A percentile compares a stretch with the other conserved stretches of the same genome.
Conservation (phyloP, 164 flowering plant genomes). For the Nelumbo lutea region DNA sequence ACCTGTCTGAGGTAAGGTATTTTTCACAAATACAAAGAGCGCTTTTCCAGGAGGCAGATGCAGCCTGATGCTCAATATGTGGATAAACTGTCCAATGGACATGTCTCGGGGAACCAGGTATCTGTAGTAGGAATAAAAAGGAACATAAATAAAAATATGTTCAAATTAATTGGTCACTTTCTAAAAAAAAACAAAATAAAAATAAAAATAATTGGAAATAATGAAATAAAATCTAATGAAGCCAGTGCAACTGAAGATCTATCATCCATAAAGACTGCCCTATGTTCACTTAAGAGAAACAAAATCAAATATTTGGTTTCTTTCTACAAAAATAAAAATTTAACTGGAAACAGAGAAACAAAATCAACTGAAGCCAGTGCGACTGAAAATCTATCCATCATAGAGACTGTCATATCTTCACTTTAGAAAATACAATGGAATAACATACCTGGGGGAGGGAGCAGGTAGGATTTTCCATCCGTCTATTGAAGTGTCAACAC, state of each 20-base stretch:
- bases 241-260: not conserved
- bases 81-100: conserved; percentile 91
- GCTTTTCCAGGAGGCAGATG: conserved; percentile 84
- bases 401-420: no score
- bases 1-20: conserved; percentile 95
- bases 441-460: no score
- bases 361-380: no score
- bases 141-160: not conserved
- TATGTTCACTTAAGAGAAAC: not conserved
- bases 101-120: conserved; percentile 94
- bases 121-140: conserved; percentile 25
- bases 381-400: no score
- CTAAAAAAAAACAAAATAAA: not conserved
- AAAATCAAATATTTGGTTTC: no score
- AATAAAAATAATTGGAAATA: no score
- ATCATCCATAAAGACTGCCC: not conserved
- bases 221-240: not conserved
- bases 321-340: no score
- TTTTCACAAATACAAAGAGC: conserved; percentile 80
- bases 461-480: no score
- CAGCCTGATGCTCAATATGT: conserved; percentile 76
- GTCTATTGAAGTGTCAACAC: no score
- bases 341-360: no score
- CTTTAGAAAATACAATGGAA: no score
- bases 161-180: not conserved